phyloP scores from a whole-genome alignment of 2,329 filamentous ascomycete genomes.

The Achaetomium macrosporum region DNA sequence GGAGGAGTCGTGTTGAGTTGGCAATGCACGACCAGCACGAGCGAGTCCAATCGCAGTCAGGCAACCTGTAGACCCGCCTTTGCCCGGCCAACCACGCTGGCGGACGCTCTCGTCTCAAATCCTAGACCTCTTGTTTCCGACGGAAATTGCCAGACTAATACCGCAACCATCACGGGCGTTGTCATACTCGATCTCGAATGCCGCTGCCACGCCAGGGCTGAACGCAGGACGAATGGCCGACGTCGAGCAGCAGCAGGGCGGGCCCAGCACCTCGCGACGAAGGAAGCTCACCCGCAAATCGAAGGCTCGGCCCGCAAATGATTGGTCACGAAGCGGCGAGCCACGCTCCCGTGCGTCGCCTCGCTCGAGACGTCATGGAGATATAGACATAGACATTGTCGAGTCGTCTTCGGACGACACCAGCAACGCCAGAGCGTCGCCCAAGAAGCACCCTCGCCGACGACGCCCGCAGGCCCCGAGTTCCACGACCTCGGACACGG shows the following conservation, averaged over 20 bases:
- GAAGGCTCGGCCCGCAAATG: slow-evolving; percentile 23
- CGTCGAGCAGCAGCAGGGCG: slow-evolving; percentile 25
- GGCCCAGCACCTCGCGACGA: slow-evolving; percentile 25
- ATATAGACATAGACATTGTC: slow-evolving; percentile 20
- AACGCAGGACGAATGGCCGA: slow-evolving; percentile 29
- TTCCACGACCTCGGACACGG: slow-evolving; percentile 15
- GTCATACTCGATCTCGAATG: slow-evolving; percentile 8
- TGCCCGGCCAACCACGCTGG: slow-evolving; percentile 26
- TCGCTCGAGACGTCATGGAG: slow-evolving; percentile 27
- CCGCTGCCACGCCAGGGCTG: slow-evolving; percentile 6
- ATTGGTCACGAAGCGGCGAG: slow-evolving; percentile 28
- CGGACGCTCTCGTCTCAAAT: slow-evolving; percentile 17
- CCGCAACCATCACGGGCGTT: slow-evolving; percentile 5
- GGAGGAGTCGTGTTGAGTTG: slow-evolving; percentile 17
- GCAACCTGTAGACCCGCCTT: slow-evolving; percentile 14
- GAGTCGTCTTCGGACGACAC: slow-evolving; percentile 22
- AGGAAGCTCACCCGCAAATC: slow-evolving; percentile 24
- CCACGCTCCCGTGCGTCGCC: slow-evolving; percentile 26
- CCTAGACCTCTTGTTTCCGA: slow-evolving; percentile 7
- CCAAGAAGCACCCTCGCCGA: slow-evolving; percentile 12
- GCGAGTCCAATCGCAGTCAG: slow-evolving; percentile 23
- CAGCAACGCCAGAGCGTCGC: slow-evolving; percentile 17
- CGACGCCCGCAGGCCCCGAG: slow-evolving; percentile 17
- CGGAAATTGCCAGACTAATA: slow-evolving; percentile 13
- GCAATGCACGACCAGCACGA: slow-evolving; percentile 19